Conservation (phyloP, 371 early-diverging fungal species). For the Mucor irregularis region DNA sequence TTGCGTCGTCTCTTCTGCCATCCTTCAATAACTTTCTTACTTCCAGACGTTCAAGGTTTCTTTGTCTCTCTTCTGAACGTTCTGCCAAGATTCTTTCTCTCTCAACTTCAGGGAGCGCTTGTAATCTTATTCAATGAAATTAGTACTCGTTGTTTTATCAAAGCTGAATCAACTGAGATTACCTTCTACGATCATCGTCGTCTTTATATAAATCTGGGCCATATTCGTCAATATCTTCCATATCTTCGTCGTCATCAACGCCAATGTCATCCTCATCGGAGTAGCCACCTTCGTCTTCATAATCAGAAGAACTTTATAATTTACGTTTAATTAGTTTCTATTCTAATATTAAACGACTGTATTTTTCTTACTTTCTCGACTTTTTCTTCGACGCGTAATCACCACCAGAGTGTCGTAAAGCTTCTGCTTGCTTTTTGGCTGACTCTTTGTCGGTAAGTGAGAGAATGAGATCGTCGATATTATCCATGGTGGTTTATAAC, state of each 20-base stretch:
- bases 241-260: constrained; percentile 56
- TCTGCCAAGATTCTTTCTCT: constrained; percentile 78
- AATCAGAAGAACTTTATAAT: constrained; percentile 28
- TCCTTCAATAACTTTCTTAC: constrained; percentile 58
- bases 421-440: constrained; percentile 9
- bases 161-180: background rate
- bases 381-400: constrained; percentile 18
- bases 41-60: constrained; percentile 58
- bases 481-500: constrained; percentile 23
- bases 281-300: constrained; percentile 37
- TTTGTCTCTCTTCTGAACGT: constrained; percentile 69
- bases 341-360: too few relatives aligned
- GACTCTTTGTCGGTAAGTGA: constrained; percentile 22
- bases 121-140: constrained; percentile 38
- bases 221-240: constrained; percentile 69
- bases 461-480: constrained; percentile 27
- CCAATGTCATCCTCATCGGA: constrained; percentile 26
- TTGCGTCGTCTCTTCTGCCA: constrained; percentile 56
- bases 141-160: background rate
- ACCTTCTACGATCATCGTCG: constrained; percentile 69
- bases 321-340: background rate
- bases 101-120: constrained; percentile 72
- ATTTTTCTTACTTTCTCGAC: background rate
- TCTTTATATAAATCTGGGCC: constrained; percentile 78
- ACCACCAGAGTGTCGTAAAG: constrained; percentile 18